A percentile compares a stretch with the other conserved stretches of the same genome.
Evolutionary conservation across 805 yeast genomes (phyloP).

Genomic region (Cyberlindnera bimundalis): DNA sequence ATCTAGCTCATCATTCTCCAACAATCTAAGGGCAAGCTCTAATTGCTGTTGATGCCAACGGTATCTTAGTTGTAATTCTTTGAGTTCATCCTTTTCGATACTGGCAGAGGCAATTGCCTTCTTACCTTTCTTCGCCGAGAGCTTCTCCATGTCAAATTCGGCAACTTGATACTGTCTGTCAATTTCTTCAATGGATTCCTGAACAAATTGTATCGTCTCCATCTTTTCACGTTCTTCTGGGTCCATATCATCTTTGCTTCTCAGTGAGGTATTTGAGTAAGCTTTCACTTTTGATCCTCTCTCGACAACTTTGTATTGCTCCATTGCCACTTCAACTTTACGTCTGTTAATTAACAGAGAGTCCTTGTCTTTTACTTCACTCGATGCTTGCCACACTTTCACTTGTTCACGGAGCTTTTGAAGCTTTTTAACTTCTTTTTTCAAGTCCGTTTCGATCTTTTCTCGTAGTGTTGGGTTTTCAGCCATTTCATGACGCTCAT

Average conservation of each 20-base stretch:
- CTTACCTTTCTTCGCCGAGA: constrained; percentile 54
- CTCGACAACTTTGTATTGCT: constrained; percentile 90
- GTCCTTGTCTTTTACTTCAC: constrained; percentile 86
- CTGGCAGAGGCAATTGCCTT: constrained; percentile 41
- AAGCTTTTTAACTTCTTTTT: constrained; percentile 90
- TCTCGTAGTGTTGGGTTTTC: constrained; percentile 86
- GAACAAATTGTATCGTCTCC: constrained; percentile 68
- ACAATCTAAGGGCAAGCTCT: constrained; percentile 69
- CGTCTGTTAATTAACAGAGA: constrained; percentile 71
- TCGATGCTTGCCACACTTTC: constrained; percentile 88
- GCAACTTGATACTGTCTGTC: constrained; percentile 72
- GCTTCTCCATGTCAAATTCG: constrained; percentile 65
- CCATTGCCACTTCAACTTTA: constrained; percentile 80
- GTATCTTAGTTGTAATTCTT: constrained; percentile 63
- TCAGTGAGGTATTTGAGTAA: constrained; percentile 82
- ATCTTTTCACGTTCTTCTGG: constrained; percentile 77
- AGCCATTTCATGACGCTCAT: constrained; percentile 78
- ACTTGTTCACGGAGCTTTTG: constrained; percentile 93
- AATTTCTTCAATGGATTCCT: constrained; percentile 71
- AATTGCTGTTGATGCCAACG: constrained; percentile 74
- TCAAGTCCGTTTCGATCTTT: constrained; percentile 84
- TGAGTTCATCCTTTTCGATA: constrained; percentile 57
- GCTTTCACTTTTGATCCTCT: constrained; percentile 91
- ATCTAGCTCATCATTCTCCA: constrained; percentile 78
- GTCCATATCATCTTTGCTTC: constrained; percentile 52